Evolutionary conservation across 2,329 filamentous ascomycete species (phyloP), one percentile per base, ranked within the genome.

Genomic region (Zymoseptoria crescenta): DNA sequence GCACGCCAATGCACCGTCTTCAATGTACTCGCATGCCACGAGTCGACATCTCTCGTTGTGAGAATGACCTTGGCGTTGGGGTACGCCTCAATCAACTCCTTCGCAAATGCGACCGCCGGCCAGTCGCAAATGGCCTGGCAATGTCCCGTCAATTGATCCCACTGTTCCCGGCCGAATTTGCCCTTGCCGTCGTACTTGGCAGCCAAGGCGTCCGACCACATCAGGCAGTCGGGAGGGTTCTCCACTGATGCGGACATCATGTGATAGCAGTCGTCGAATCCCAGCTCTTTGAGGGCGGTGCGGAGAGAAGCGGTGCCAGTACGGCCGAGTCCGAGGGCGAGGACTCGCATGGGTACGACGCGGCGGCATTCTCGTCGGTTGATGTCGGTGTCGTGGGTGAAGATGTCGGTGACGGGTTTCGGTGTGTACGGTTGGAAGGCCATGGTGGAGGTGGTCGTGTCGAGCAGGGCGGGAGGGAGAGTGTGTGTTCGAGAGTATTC

Each of bases 21-120:
- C 80, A 86, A 82, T 20, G 83, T 84, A 51, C 83, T 81, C 62
- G 76, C 76, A 67, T 81, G 77, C 83, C 86, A 88, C 49, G 82
- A 81, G 70, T 88, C 79, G 45, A 87, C 82, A 59, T 87, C 83
- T 52, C 86, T 81, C 59, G 81, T 85, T 13, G 84, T 87, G 62
- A 89, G 76, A 54, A 90, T 80, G 56, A 89, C 82, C 73, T 89
- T 89, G 59, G 87, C 87, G 57, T 88, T 83, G 1, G 87, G 87
- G 70, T 89, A 89, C 16, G 85, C 84, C 68, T 86, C 82, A 62
- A 88, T 86, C 61, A 89, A 78, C 71, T 89, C 86, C 71, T 85
- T 81, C 56, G 83, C 83, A 67, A 89, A 89, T 50, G 83, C 82
- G 51, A 84, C 82, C 24, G 83, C 82, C 8, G 86, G 86, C 82